Conservation (phyloP, 2,329 filamentous ascomycete genomes). For the Fusarium ambrosium region DNA sequence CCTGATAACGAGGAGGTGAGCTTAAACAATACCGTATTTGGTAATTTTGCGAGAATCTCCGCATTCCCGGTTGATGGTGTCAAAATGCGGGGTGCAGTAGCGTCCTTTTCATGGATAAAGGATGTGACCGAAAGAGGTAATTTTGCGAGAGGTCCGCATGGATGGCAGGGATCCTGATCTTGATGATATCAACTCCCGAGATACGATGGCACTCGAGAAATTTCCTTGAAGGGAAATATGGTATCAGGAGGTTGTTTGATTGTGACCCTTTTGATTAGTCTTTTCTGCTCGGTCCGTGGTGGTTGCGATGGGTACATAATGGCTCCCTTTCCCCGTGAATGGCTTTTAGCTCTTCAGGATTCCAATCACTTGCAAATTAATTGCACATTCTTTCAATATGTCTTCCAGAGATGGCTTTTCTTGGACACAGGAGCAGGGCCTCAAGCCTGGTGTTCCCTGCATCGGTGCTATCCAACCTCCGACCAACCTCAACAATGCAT, state of each 20-base stretch:
- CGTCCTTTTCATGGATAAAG: not conserved
- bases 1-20: not conserved
- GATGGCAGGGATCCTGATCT: not conserved
- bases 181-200: not conserved
- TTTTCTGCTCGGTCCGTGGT: not conserved
- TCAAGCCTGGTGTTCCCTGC: conserved; percentile 49
- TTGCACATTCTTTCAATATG: conserved; percentile 33
- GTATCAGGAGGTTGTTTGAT: not conserved
- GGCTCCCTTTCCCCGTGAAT: not conserved
- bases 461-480: conserved; percentile 49
- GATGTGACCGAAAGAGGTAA: conserved; percentile 5
- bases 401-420: conserved; percentile 49
- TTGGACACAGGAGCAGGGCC: conserved; percentile 48
- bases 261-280: not conserved
- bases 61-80: not conserved
- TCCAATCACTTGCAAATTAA: not conserved
- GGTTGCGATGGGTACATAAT: not conserved
- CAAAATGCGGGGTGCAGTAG: conserved; percentile 22
- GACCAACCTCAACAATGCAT: conserved; percentile 30
- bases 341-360: not conserved
- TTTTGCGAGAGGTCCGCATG: conserved; percentile 13
- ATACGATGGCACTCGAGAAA: not conserved
- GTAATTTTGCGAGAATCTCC: conserved; percentile 16
- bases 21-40: not conserved
- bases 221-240: not conserved